Evolutionary conservation across 2,329 filamentous ascomycete species (phyloP).

Genomic region (Berkeleyomyces rouxiae): DNA sequence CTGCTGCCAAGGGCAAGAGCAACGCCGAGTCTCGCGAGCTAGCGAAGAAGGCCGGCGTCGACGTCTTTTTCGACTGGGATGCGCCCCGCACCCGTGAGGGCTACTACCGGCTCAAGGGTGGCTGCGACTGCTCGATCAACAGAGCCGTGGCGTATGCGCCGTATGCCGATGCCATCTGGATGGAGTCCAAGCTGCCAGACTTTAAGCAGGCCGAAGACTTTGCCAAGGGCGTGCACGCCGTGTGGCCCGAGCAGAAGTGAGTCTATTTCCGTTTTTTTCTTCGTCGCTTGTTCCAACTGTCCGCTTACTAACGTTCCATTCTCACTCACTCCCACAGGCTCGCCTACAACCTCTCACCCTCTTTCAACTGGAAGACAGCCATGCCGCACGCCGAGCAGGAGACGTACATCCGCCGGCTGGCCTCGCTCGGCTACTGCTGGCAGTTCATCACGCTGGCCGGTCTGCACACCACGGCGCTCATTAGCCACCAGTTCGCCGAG

Average conservation of each 20-base stretch:
- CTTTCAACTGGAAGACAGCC: constrained; percentile 98
- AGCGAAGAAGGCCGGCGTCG: constrained; percentile 51
- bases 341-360: constrained; percentile 93
- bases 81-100: constrained; percentile 83
- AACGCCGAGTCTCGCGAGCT: constrained; percentile 69
- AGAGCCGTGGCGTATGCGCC: constrained; percentile 82
- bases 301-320: constrained; percentile 9
- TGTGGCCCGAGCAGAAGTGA: constrained; percentile 92
- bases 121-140: constrained; percentile 81
- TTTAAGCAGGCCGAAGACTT: constrained; percentile 85
- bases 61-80: constrained; percentile 92
- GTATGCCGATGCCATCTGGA: constrained; percentile 94
- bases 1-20: constrained; percentile 62
- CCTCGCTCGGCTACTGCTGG: constrained; percentile 88
- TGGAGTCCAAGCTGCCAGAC: constrained; percentile 96
- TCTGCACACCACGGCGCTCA: constrained; percentile 86
- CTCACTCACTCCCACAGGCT: constrained; percentile 37
- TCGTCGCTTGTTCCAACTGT: background rate
- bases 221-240: constrained; percentile 79
- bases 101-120: constrained; percentile 84
- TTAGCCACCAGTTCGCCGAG: constrained; percentile 73
- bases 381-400: constrained; percentile 87
- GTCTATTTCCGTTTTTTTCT: constrained; percentile 20
- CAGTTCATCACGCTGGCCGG: constrained; percentile 99
- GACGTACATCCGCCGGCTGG: constrained; percentile 89